These are phyloP conservation scores for Cercophora scortea DNA, from an alignment of 495 filamentous ascomycete genomes.

Conservation along the genomic window DNA sequence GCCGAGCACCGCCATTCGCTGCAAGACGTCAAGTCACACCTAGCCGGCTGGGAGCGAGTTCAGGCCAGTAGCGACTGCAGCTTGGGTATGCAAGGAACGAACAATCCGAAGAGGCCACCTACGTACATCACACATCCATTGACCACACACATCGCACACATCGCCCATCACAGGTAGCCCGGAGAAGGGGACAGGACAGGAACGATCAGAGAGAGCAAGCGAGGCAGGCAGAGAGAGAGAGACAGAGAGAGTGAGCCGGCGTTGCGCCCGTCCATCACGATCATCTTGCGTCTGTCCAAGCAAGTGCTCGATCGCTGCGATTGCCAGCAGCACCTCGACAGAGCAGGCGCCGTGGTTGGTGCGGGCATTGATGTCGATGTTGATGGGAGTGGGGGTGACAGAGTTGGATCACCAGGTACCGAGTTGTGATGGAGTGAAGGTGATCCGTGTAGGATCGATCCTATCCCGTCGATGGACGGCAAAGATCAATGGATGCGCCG, in stretches of 20 bases:
- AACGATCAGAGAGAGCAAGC: too few species aligned
- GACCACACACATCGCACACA: neutral
- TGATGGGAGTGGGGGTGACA: neutral
- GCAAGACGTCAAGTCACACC: slow-evolving; percentile 17
- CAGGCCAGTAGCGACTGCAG: slow-evolving; percentile 19
- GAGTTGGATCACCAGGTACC: too few species aligned
- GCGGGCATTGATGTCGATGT: neutral
- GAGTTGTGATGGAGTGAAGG: too few species aligned
- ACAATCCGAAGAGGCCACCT: slow-evolving; percentile 20
- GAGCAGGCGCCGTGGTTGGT: neutral
- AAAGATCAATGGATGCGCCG: too few species aligned
- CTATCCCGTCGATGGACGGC: too few species aligned
- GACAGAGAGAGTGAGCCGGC: too few species aligned
- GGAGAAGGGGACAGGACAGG: too few species aligned
- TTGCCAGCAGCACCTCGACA: too few species aligned
- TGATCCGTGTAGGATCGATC: too few species aligned
- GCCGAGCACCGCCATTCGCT: slow-evolving; percentile 26
- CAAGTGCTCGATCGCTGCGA: neutral
- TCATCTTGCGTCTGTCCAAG: neutral
- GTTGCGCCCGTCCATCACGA: neutral
- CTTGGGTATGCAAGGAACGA: slow-evolving; percentile 22
- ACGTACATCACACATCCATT: slow-evolving; percentile 5
- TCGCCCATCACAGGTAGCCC: neutral
- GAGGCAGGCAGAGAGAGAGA: too few species aligned
- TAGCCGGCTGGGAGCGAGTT: neutral